Evolutionary conservation across 345 rosid genomes (phyloP).

Genomic region (Aquilaria malaccensis): DNA sequence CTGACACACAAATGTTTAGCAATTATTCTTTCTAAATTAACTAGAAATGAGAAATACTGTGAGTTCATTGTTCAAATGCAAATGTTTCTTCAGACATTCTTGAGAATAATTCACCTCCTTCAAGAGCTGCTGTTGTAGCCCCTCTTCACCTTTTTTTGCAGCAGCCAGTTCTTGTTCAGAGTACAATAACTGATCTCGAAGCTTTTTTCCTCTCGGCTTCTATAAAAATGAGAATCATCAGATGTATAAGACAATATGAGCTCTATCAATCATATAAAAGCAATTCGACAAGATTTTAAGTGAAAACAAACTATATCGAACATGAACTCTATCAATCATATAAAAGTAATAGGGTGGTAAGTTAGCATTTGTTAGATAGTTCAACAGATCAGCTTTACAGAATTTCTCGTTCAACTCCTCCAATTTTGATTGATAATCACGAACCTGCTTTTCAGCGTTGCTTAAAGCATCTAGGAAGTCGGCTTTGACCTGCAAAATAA

Average conservation of each 20-base stretch:
- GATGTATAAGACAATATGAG: no score
- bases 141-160: slow-evolving; percentile 71
- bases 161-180: slow-evolving; percentile 91
- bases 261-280: no score
- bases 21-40: no score
- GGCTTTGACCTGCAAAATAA: slow-evolving; percentile 58
- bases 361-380: no score
- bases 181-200: slow-evolving; percentile 56
- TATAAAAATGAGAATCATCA: slow-evolving; percentile 19
- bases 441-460: slow-evolving; percentile 69
- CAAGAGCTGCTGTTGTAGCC: slow-evolving; percentile 65
- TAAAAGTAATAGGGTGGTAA: not conserved
- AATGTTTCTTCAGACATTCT: slow-evolving; percentile 50
- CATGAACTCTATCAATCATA: no score
- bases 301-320: no score
- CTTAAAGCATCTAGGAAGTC: slow-evolving; percentile 81
- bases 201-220: slow-evolving; percentile 64
- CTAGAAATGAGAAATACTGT: slow-evolving; percentile 37
- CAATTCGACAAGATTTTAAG: no score
- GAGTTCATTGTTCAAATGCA: slow-evolving; percentile 51
- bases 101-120: slow-evolving; percentile 61
- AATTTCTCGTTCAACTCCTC: slow-evolving; percentile 42
- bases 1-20: no score
- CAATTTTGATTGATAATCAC: slow-evolving; percentile 51
- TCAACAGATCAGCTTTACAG: slow-evolving; percentile 42